Base-by-base conservation (phyloP, 345 rosid species). In the Sonneratia caseolaris region DNA sequence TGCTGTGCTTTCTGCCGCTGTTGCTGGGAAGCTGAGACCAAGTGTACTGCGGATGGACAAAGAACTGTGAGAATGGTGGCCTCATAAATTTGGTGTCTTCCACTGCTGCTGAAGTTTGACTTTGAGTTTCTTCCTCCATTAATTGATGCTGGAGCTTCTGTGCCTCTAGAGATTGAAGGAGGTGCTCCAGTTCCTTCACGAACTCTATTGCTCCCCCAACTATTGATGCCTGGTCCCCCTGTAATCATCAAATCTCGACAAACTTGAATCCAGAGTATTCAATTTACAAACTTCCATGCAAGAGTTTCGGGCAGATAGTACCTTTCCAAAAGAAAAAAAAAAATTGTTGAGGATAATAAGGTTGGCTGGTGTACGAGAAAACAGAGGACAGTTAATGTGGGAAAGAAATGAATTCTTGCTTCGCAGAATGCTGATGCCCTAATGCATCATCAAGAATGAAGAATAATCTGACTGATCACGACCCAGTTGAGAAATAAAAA, bases 211-310 rank as follows among this genome's bases (percentile, higher is more conserved):
- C 97, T 49, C 97, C 97, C 45, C 93, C 98, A 61, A 93, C 97
- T 74, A 89, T 84, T 22, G 98, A 87, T 3, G 98, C 98, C 77
- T 91, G 98, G 78, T 93, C 98, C 75, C 98, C 92, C 98, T 92
- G 66, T 74, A 82, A 11, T 55, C 45, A 73, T 36, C 32, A 64
- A 72, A 24, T 47, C 9, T 18, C 13, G 19, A n/a, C 11, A 22
- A 22, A 70, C 15, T 32, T 18, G 5, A 10, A 48, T 14, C 32
- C 45, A 42, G 7, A 42, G 10, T 4, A 42, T 9, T 4, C 5
- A 4, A 9, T 42, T 42, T 42, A 47, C 32, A 53, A 45, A 61
- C 65, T 24, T 11, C 65, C 65, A 22, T 13, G 2, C 65, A 61
- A 61, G 24, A 27, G 32, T 27, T 27, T 27, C 0, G 32, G 32